A percentile compares a stretch with the other conserved stretches of the same genome.
phyloP scores from a whole-genome alignment of 2,329 filamentous ascomycete genomes.

The Herpotrichia juniperi region DNA sequence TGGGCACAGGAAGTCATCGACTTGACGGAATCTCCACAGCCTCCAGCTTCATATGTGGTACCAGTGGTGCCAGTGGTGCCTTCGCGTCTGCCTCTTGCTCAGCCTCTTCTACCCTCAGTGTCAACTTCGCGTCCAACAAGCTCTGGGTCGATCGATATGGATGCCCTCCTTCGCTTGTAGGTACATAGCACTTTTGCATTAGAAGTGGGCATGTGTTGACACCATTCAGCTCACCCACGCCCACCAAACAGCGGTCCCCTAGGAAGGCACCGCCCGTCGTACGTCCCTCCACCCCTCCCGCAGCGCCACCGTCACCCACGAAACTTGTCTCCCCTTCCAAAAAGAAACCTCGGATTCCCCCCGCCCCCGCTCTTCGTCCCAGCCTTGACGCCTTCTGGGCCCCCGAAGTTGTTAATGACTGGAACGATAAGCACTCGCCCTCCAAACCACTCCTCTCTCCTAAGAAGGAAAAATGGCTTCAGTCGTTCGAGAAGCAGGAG shows the following conservation, averaged over 20 bases:
- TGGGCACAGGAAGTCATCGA: slow-evolving; percentile 43
- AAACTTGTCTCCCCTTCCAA: slow-evolving; percentile 47
- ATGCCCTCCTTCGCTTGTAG: slow-evolving; percentile 40
- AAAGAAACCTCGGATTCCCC: slow-evolving; percentile 36
- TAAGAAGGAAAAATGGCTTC: slow-evolving; percentile 41
- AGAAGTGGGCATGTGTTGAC: slow-evolving; percentile 1
- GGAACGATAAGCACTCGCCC: slow-evolving; percentile 45
- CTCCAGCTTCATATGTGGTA: slow-evolving; percentile 23
- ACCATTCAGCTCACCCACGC: slow-evolving; percentile 34
- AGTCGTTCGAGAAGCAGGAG: slow-evolving; percentile 34
- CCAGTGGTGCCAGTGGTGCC: slow-evolving; percentile 16
- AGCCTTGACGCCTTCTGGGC: slow-evolving; percentile 49
- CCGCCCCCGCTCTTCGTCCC: slow-evolving; percentile 35
- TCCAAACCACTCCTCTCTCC: slow-evolving; percentile 42
- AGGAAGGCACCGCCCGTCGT: slow-evolving; percentile 37
- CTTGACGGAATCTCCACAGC: slow-evolving; percentile 34
- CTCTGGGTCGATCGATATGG: slow-evolving; percentile 29
- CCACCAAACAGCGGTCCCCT: slow-evolving; percentile 40
- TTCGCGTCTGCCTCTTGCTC: slow-evolving; percentile 21
- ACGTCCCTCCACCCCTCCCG: slow-evolving; percentile 39
- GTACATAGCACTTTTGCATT: slow-evolving; percentile 6
- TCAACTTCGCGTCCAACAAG: slow-evolving; percentile 36
- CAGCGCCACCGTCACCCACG: slow-evolving; percentile 30
- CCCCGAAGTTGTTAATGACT: slow-evolving; percentile 42
- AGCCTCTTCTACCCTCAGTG: slow-evolving; percentile 28